Percentiles rank a stretch among this genome's conserved stretches.
Evolutionary conservation across 306 rosid genomes (phyloP).

Genomic region (Notholithocarpus densiflorus): DNA sequence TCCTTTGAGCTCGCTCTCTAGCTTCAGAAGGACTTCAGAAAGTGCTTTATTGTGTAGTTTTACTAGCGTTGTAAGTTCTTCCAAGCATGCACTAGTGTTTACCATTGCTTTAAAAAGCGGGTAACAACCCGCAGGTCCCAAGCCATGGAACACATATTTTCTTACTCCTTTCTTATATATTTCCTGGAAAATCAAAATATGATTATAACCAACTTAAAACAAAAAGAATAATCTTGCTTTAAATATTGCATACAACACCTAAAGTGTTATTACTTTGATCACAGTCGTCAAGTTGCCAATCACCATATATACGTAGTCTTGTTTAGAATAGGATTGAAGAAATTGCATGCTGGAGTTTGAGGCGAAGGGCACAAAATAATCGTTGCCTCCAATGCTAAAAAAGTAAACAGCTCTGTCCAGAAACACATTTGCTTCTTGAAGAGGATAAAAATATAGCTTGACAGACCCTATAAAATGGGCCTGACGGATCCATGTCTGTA

Average conservation of each 20-base stretch:
- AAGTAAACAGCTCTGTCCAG: too few relatives aligned
- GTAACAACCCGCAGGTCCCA: slow-evolving; percentile 20
- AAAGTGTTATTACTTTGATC: background rate
- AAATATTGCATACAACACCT: background rate
- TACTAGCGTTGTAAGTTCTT: slow-evolving; percentile 15
- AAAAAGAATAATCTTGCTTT: too few relatives aligned
- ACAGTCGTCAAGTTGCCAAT: background rate
- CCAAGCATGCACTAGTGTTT: slow-evolving; percentile 12
- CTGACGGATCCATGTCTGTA: too few relatives aligned
- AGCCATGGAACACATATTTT: background rate
- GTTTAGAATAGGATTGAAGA: background rate
- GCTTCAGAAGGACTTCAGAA: slow-evolving; percentile 7
- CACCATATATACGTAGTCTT: background rate
- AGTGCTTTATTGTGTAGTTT: slow-evolving; percentile 26
- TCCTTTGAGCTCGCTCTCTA: background rate
- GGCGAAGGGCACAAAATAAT: too few relatives aligned
- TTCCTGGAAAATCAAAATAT: background rate
- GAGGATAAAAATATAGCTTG: too few relatives aligned
- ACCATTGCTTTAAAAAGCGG: slow-evolving; percentile 9
- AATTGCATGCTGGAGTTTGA: background rate
- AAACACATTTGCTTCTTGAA: too few relatives aligned
- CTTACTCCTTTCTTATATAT: background rate
- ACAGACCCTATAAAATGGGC: too few relatives aligned
- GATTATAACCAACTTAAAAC: background rate
- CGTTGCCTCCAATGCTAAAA: too few relatives aligned